phyloP scores from a whole-genome alignment of 2,329 filamentous ascomycete genomes.

The Aspergillus vadensis region DNA sequence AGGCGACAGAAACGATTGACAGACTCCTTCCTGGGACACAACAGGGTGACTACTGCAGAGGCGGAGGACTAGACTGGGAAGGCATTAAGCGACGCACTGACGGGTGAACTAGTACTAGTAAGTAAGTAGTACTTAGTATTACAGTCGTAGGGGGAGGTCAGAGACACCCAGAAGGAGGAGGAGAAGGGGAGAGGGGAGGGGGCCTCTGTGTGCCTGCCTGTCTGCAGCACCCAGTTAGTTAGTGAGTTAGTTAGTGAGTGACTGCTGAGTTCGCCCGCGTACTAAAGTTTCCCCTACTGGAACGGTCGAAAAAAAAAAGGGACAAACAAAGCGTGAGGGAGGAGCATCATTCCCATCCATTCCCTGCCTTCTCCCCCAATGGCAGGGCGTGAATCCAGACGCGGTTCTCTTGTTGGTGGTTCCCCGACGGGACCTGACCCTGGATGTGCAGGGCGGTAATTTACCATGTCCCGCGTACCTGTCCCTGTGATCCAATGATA shows the following conservation, averaged over 20 bases:
- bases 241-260: background rate
- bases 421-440: constrained; percentile 20
- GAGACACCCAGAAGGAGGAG: too few relatives aligned
- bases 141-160: background rate
- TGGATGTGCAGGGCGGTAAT: constrained; percentile 20
- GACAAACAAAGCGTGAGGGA: constrained; percentile 5
- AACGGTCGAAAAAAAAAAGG: background rate
- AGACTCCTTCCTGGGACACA: constrained; percentile 4
- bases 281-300: background rate
- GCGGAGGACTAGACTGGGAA: background rate
- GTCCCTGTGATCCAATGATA: constrained; percentile 14
- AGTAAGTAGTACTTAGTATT: background rate
- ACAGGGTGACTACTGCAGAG: constrained; percentile 3
- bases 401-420: constrained; percentile 6
- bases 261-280: too few relatives aligned
- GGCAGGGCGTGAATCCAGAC: background rate
- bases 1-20: constrained; percentile 8
- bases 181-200: too few relatives aligned
- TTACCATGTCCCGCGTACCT: constrained; percentile 20
- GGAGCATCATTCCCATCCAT: background rate
- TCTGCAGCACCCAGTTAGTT: background rate
- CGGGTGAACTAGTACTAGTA: background rate
- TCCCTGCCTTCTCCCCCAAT: background rate
- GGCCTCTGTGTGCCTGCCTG: too few relatives aligned
- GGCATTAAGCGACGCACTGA: constrained; percentile 14